Conservation (phyloP, 2,329 filamentous ascomycete genomes). For the Ceratocystiopsis brevicomis region DNA sequence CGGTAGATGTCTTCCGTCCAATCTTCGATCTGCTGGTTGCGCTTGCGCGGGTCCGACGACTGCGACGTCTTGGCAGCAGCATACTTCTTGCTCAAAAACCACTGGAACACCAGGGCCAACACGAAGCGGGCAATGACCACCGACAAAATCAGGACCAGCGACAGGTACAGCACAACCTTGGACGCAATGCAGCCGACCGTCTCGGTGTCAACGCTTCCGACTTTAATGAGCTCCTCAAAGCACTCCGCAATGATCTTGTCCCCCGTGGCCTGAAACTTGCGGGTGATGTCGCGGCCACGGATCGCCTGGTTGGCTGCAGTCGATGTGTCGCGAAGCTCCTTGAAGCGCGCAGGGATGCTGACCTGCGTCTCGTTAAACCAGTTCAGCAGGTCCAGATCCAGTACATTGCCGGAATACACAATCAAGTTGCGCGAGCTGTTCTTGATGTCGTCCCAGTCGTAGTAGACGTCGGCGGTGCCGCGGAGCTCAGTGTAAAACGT, state of each 20-base stretch:
- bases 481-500: slow-evolving; percentile 54
- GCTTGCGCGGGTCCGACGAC: slow-evolving; percentile 60
- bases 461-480: slow-evolving; percentile 74
- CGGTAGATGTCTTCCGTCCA: slow-evolving; percentile 97
- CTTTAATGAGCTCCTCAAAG: slow-evolving; percentile 83
- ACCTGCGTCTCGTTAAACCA: slow-evolving; percentile 85
- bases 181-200: slow-evolving; percentile 95
- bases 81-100: slow-evolving; percentile 81
- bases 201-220: slow-evolving; percentile 87
- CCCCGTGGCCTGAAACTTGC: slow-evolving; percentile 56
- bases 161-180: slow-evolving; percentile 89
- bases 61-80: slow-evolving; percentile 73
- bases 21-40: slow-evolving; percentile 87
- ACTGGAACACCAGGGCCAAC: slow-evolving; percentile 84
- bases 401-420: slow-evolving; percentile 83
- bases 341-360: slow-evolving; percentile 54
- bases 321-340: slow-evolving; percentile 53
- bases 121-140: slow-evolving; percentile 74
- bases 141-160: slow-evolving; percentile 74
- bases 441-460: slow-evolving; percentile 83
- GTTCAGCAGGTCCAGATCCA: slow-evolving; percentile 70
- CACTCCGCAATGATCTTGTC: slow-evolving; percentile 77
- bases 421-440: slow-evolving; percentile 80
- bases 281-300: slow-evolving; percentile 73
- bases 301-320: slow-evolving; percentile 41